Evolutionary conservation across 805 yeast species (phyloP).

Genomic region (Metschnikowia borealis): DNA sequence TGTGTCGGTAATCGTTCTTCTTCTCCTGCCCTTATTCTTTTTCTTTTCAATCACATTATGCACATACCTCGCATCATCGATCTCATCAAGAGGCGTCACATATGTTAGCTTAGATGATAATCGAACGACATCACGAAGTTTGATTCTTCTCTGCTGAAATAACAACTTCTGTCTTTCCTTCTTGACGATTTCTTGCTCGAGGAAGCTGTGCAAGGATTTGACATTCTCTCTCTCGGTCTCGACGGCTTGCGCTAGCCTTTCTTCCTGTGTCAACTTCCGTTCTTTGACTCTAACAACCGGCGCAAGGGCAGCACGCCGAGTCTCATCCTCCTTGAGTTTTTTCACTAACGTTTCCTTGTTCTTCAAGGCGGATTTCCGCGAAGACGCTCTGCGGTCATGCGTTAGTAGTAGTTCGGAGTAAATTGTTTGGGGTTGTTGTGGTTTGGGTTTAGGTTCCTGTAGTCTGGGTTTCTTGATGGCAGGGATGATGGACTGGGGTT

Average conservation of each 20-base stretch:
- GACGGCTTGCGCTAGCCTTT: slow-evolving; percentile 74
- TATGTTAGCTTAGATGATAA: slow-evolving; percentile 44
- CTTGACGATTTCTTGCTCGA: slow-evolving; percentile 79
- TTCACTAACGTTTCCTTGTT: slow-evolving; percentile 75
- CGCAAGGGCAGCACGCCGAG: slow-evolving; percentile 46
- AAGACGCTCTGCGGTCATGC: slow-evolving; percentile 62
- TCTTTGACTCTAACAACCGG: slow-evolving; percentile 40
- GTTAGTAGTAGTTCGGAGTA: slow-evolving; percentile 49
- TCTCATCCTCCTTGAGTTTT: slow-evolving; percentile 65
- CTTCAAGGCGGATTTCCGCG: slow-evolving; percentile 72
- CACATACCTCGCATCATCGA: slow-evolving; percentile 43
- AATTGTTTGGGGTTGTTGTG: slow-evolving; percentile 25
- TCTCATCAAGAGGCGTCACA: slow-evolving; percentile 63
- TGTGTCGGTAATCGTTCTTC: slow-evolving; percentile 27
- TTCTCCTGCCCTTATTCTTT: slow-evolving; percentile 40
- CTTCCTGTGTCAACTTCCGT: slow-evolving; percentile 63
- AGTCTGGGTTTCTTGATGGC: slow-evolving; percentile 31
- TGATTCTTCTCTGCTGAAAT: slow-evolving; percentile 60
- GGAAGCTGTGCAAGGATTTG: slow-evolving; percentile 67
- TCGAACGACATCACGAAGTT: slow-evolving; percentile 57
- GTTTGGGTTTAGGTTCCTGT: slow-evolving; percentile 21
- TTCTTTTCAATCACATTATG: slow-evolving; percentile 33
- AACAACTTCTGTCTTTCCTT: slow-evolving; percentile 74
- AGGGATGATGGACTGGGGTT: slow-evolving; percentile 23
- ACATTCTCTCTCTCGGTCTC: slow-evolving; percentile 79